Percentiles rank a stretch among this genome's conserved stretches.
Conservation (phyloP, 83 land plant genomes). For the Picea abies region DNA sequence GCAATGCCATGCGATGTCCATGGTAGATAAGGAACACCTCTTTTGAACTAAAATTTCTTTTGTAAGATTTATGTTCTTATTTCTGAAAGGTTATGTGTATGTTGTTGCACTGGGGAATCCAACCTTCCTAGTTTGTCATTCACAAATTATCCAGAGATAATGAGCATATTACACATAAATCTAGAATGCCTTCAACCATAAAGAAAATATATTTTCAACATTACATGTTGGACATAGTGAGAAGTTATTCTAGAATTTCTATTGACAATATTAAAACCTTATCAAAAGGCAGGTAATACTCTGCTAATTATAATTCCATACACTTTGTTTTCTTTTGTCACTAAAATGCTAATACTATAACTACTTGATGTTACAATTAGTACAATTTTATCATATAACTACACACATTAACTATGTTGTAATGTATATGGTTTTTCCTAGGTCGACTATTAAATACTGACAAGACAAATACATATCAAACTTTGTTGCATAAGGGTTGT, state of each 20-base stretch:
- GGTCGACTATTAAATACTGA: constrained; percentile 89
- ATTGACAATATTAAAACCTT: constrained; percentile 85
- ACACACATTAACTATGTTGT: not conserved
- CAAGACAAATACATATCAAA: constrained; percentile 56
- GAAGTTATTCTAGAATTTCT: constrained; percentile 83
- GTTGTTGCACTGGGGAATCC: constrained; percentile 90
- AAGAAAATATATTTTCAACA: constrained; percentile 70
- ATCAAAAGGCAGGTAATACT: constrained; percentile 71
- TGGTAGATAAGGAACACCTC: not conserved
- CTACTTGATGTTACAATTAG: not conserved
- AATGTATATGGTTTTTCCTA: constrained; percentile 21
- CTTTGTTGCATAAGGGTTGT: constrained; percentile 66
- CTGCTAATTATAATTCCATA: not conserved
- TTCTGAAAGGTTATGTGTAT: constrained; percentile 77
- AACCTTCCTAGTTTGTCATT: constrained; percentile 82
- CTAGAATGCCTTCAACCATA: constrained; percentile 24
- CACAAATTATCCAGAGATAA: constrained; percentile 25
- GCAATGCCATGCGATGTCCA: not conserved
- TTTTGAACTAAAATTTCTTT: not conserved
- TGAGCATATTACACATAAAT: constrained; percentile 10
- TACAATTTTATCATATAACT: not conserved
- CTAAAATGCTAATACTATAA: not conserved
- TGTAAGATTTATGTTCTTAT: not conserved
- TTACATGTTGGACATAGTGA: constrained; percentile 86
- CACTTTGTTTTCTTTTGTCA: not conserved